These are phyloP conservation scores for Trichoderma koningiopsis DNA, from an alignment of 2,329 filamentous ascomycete genomes.

Conservation along the genomic window DNA sequence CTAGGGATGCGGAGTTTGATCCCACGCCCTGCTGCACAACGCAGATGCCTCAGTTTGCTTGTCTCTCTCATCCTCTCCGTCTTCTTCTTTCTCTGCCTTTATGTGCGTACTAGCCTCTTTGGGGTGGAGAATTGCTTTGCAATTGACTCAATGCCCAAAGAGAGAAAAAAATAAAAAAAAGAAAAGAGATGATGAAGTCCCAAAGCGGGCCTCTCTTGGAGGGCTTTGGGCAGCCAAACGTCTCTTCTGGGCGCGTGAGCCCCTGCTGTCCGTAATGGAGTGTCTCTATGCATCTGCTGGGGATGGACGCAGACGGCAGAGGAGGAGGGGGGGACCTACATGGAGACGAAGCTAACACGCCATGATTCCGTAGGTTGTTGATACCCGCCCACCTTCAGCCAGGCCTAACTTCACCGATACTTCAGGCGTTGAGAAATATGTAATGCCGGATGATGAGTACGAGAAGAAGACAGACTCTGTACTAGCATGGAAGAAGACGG, in stretches of 20 bases:
- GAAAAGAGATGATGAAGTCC: slow-evolving; percentile 5
- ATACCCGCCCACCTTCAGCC: slow-evolving; percentile 74
- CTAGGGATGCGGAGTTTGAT: slow-evolving; percentile 19
- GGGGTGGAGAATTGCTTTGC: slow-evolving; percentile 4
- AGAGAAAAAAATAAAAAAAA: not conserved
- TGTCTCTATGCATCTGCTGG: slow-evolving; percentile 20
- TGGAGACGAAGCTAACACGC: slow-evolving; percentile 36
- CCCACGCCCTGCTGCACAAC: slow-evolving; percentile 9
- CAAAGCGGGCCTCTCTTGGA: slow-evolving; percentile 16
- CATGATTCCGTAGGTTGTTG: slow-evolving; percentile 63
- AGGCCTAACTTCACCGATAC: slow-evolving; percentile 81
- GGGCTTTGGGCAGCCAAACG: slow-evolving; percentile 22
- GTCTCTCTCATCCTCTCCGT: not conserved
- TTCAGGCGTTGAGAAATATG: slow-evolving; percentile 82
- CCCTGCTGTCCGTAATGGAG: slow-evolving; percentile 10
- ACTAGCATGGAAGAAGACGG: slow-evolving; percentile 90
- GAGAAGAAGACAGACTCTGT: slow-evolving; percentile 85
- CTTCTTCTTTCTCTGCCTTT: not conserved
- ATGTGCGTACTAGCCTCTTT: not conserved
- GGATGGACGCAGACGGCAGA: slow-evolving; percentile 17
- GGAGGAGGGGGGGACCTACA: slow-evolving; percentile 6
- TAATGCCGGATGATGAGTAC: slow-evolving; percentile 84
- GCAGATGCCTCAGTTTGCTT: slow-evolving; percentile 28
- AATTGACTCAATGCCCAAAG: slow-evolving; percentile 5
- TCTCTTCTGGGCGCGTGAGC: slow-evolving; percentile 7